Base-by-base conservation (phyloP, 2,329 filamentous ascomycete genomes). In the Dryadomyces quercivorus region DNA sequence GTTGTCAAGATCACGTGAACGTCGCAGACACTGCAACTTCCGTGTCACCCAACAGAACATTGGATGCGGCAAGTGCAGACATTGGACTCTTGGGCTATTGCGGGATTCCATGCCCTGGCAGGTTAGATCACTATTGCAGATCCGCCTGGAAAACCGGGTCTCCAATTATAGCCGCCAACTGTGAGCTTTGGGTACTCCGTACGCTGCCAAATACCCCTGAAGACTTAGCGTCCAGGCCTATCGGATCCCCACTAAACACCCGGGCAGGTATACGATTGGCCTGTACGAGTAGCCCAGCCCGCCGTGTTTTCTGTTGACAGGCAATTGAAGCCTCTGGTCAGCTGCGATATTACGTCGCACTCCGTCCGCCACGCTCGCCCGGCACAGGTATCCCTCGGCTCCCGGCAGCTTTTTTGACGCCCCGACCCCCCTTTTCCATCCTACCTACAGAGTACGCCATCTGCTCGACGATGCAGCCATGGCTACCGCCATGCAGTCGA, bases 401-500 rank as follows among this genome's bases (percentile, higher is more conserved):
- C 26, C 8, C 26, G 26, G 26, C 42, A n/a, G 8, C 36, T 20
- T 22, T 18, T 38, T 36, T 16, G 9, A 15, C 22, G n/a, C 13
- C 21, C 38, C n/a, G n/a, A n/a, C n/a, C 38, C n/a, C 36, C 20
- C 40, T 15, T 5, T 38, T 21, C 10, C n/a, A 8, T 44, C 16
- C 42, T 9, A 9, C 42, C 42, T 18, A 16, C 16, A n/a, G n/a
- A n/a, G n/a, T n/a, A n/a, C n/a, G 2, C 20, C 3, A 31, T 31
- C 26, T 6, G 9, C 31, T 12, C 20, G 13, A 50, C 26, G 3
- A 58, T 58, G 59, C 42, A 34, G 46, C 49, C 38, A 59, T 59
- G 58, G 56, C 59, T 6, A 49, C 57, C 9, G 50, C 57, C 10
- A 26, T 52, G n/a, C 55, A 52, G 45, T 55, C 58, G 2, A 48